These are phyloP conservation scores for Saccharomycopsis schoenii DNA, from an alignment of 805 yeast genomes.

Conservation along the genomic window DNA sequence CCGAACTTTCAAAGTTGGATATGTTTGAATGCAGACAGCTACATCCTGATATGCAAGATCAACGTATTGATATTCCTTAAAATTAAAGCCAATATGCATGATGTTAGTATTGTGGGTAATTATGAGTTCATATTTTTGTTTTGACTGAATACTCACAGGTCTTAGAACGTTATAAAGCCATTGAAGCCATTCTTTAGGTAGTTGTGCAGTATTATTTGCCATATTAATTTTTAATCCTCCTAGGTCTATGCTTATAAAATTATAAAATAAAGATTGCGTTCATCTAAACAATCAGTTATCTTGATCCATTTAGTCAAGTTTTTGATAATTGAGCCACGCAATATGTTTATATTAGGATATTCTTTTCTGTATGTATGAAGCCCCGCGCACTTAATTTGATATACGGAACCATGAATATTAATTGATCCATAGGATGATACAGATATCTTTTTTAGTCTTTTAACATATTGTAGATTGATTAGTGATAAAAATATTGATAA, in stretches of 20 bases:
- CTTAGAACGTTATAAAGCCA: slow-evolving; percentile 52
- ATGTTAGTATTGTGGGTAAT: neutral
- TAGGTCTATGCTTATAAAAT: neutral
- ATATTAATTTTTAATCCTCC: neutral
- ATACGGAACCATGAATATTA: no score
- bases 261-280: no score
- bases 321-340: neutral
- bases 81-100: no score
- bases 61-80: slow-evolving; percentile 46
- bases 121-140: neutral
- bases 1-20: slow-evolving; percentile 50
- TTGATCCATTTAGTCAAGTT: neutral
- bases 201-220: slow-evolving; percentile 1
- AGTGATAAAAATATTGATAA: neutral
- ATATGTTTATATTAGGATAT: no score
- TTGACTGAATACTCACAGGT: slow-evolving; percentile 28
- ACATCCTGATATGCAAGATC: slow-evolving; percentile 54
- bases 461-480: neutral
- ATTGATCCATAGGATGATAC: no score
- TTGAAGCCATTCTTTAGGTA: slow-evolving; percentile 36
- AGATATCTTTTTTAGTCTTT: neutral
- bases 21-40: slow-evolving; percentile 40
- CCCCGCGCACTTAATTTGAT: neutral
- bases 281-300: neutral
- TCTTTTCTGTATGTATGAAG: neutral